Percentiles rank a stretch among this genome's conserved stretches.
Evolutionary conservation across 129 eudicot species (phyloP).

Genomic region (Flaveria ramosissima): DNA sequence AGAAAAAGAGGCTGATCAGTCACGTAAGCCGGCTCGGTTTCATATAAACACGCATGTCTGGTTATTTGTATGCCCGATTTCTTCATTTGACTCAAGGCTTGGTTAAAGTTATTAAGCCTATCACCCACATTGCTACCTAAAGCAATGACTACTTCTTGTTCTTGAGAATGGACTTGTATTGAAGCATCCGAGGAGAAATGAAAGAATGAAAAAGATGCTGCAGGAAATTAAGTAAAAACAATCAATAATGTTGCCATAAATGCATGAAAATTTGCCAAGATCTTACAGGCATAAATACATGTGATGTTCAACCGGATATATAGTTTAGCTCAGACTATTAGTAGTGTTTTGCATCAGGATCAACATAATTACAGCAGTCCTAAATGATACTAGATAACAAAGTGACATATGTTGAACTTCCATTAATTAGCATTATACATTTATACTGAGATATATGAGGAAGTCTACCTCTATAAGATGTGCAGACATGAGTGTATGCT

Average conservation of each 20-base stretch:
- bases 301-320: not conserved
- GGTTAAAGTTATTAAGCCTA: slow-evolving; percentile 68
- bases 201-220: slow-evolving; percentile 50
- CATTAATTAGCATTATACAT: not conserved
- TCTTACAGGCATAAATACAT: slow-evolving; percentile 3
- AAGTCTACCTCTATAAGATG: slow-evolving; percentile 49
- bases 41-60: slow-evolving; percentile 80
- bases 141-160: slow-evolving; percentile 87
- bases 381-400: not conserved
- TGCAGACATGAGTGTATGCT: slow-evolving; percentile 31
- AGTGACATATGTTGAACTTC: not conserved
- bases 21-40: slow-evolving; percentile 92
- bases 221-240: slow-evolving; percentile 23
- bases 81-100: slow-evolving; percentile 72
- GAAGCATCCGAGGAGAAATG: slow-evolving; percentile 51
- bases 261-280: not conserved
- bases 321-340: not conserved
- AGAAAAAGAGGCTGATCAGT: slow-evolving; percentile 91
- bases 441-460: not conserved
- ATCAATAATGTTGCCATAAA: slow-evolving; percentile 8
- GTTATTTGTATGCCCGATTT: slow-evolving; percentile 69
- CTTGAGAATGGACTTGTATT: slow-evolving; percentile 66
- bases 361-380: not conserved
- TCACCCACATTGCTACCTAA: slow-evolving; percentile 91
- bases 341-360: not conserved